These are phyloP conservation scores for Eucalyptus caleyi DNA, from an alignment of 345 rosid species.

Conservation along the genomic window DNA sequence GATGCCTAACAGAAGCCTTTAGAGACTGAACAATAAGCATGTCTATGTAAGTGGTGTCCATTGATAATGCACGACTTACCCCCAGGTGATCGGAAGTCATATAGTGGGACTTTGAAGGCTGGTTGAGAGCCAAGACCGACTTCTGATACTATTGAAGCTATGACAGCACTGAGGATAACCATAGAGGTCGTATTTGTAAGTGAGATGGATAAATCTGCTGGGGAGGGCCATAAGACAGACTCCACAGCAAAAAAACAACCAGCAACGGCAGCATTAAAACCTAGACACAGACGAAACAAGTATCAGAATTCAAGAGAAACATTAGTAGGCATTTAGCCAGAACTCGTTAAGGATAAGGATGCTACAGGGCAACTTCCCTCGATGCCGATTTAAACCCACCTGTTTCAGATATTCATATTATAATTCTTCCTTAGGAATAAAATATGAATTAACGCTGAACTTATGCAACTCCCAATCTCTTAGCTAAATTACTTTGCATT, in stretches of 20 bases:
- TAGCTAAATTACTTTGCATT: neutral
- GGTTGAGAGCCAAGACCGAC: conserved; percentile 85
- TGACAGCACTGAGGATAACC: conserved; percentile 88
- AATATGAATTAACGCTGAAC: neutral
- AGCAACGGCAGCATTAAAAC: conserved; percentile 96
- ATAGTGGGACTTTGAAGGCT: conserved; percentile 80
- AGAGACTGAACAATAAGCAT: neutral
- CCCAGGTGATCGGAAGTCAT: conserved; percentile 83
- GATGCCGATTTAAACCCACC: neutral
- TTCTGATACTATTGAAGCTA: conserved; percentile 82
- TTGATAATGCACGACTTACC: conserved; percentile 22
- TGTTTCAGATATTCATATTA: neutral
- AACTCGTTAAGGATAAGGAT: neutral
- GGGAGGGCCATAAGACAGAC: conserved; percentile 87
- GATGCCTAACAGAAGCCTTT: neutral
- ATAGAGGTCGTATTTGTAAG: conserved; percentile 75
- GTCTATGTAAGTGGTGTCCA: neutral
- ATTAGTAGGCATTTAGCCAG: neutral
- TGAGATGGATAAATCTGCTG: conserved; percentile 36
- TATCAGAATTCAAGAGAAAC: neutral
- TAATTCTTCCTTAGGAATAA: neutral
- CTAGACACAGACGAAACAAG: conserved; percentile 12
- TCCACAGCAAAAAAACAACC: conserved; percentile 95
- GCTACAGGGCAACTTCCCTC: neutral
- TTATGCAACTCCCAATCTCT: neutral